Base-by-base conservation (phyloP, 306 rosid species). In the Purshia tridentata region DNA sequence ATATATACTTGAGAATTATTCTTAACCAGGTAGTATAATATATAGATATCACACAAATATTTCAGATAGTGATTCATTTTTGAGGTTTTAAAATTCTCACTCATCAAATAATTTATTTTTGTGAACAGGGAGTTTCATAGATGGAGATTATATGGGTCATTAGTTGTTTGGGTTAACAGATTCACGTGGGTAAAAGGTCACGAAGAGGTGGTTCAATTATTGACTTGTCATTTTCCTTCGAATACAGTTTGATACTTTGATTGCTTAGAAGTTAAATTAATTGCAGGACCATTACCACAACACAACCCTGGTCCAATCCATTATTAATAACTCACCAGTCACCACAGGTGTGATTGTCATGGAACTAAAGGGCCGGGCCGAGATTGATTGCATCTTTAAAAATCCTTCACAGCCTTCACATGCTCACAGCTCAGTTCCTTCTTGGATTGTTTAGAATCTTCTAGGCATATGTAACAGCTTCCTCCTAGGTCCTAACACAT, bases 401-500 rank as follows among this genome's bases (percentile, higher is more conserved):
- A 29, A 29, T 29, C 35, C 1, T 29, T 29, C 35, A 29, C 35
- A 29, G 35, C 35, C 1, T 29, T 29, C 35, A 29, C 35, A 29
- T 2, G 35, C 35, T 29, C 35, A 29, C 35, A 29, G 46, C 13
- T 9, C 35, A 45, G n/a, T 18, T 51, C 3, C 45, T 37, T 47
- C 50, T 23, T 3, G 39, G 48, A 70, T 65, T 47, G 48, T 70
- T 58, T 60, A 18, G 72, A 74, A 80, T 65, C 60, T 62, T 69
- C 76, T 23, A 62, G 79, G 57, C 66, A 51, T 29, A 8, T 4
- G 47, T 29, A 29, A 1, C 35, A 29, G 35, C 35, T 29, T 29
- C 35, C 35, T 29, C 35, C 35, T 29, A 23, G 2, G 35, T 23
- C 47, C 18, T 15, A 57, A 57, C 10, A 50, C 6, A 59, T 14